These are phyloP conservation scores for Graphiopsis chlorocephala DNA, from an alignment of 2,329 filamentous ascomycete species.

Conservation along the genomic window DNA sequence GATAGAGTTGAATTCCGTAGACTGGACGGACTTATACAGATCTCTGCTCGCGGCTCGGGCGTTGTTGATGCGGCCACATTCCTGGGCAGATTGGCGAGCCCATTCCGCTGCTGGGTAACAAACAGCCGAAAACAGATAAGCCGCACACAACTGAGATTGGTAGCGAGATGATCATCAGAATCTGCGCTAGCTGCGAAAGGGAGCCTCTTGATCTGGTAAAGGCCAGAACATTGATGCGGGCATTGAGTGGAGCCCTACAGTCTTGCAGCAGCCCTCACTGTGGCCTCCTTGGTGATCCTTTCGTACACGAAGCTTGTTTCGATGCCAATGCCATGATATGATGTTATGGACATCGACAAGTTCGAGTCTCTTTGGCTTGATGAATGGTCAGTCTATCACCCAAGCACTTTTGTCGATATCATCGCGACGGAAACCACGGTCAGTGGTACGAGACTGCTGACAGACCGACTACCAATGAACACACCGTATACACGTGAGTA, in stretches of 20 bases:
- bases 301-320: not conserved
- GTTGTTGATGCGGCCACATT: constrained; percentile 32
- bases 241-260: not conserved
- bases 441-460: not conserved
- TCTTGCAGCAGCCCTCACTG: not conserved
- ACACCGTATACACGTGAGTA: not conserved
- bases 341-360: not conserved
- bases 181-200: not conserved
- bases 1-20: constrained; percentile 4
- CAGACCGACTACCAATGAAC: not conserved
- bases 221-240: not conserved
- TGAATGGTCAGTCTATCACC: not conserved
- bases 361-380: not conserved
- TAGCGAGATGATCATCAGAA: constrained; percentile 13
- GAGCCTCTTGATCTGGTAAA: not conserved
- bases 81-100: constrained; percentile 27
- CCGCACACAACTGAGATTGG: constrained; percentile 20
- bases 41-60: constrained; percentile 24
- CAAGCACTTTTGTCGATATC: not conserved
- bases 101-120: constrained; percentile 31
- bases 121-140: constrained; percentile 29
- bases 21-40: constrained; percentile 27
- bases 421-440: not conserved
- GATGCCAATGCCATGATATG: not conserved
- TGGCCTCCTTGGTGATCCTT: not conserved